Conservation (phyloP, 441 rosid species). For the Manihot esculenta region DNA sequence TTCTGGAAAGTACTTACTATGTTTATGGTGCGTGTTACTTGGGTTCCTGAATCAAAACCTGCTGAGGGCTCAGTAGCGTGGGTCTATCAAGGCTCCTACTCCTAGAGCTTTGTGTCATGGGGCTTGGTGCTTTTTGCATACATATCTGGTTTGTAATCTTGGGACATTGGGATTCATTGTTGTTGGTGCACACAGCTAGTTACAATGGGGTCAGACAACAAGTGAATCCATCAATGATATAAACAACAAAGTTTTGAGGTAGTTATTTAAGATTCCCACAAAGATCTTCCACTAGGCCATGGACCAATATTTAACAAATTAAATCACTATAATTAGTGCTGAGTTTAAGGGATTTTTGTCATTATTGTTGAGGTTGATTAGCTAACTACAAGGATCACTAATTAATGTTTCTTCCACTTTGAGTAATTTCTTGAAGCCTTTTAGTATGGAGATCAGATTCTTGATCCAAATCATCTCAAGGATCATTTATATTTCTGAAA, state of each 20-base stretch:
- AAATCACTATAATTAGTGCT: not conserved
- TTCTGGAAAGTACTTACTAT: not conserved
- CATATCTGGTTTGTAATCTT: slow-evolving; percentile 15
- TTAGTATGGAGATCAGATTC: too few relatives aligned
- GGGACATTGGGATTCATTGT: slow-evolving; percentile 20
- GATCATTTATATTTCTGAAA: too few relatives aligned
- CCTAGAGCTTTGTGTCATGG: slow-evolving; percentile 40
- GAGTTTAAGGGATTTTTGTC: not conserved
- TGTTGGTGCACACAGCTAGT: slow-evolving; percentile 21
- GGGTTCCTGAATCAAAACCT: not conserved
- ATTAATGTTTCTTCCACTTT: not conserved
- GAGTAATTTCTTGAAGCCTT: not conserved
- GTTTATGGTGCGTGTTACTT: not conserved
- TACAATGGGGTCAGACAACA: too few relatives aligned
- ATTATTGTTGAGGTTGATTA: not conserved
- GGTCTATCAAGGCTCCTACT: not conserved
- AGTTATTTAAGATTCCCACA: slow-evolving; percentile 21
- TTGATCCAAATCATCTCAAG: too few relatives aligned
- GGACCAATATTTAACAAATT: not conserved
- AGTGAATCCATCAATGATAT: slow-evolving; percentile 21
- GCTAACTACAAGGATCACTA: too few relatives aligned
- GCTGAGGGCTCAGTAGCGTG: not conserved
- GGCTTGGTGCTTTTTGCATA: slow-evolving; percentile 10
- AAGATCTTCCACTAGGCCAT: slow-evolving; percentile 9
- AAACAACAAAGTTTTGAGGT: not conserved